A percentile compares a stretch with the other conserved stretches of the same genome.
phyloP scores from a whole-genome alignment of 2,329 filamentous ascomycete species.

The Canariomyces notabilis region DNA sequence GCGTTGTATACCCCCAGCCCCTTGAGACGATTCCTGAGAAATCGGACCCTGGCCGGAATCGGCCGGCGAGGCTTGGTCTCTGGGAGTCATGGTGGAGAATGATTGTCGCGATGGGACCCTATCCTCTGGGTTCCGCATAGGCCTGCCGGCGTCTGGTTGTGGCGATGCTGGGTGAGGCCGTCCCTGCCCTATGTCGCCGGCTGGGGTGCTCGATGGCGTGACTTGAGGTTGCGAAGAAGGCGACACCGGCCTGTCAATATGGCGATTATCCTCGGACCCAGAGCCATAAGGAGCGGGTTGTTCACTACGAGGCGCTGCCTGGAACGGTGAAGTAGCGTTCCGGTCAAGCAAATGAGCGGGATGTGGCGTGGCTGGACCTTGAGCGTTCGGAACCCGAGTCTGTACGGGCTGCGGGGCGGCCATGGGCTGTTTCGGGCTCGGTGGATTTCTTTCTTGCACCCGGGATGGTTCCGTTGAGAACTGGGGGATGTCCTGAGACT shows the following conservation, averaged over 20 bases:
- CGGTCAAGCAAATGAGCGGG: slow-evolving; percentile 7
- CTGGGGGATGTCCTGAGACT: slow-evolving; percentile 16
- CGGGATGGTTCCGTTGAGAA: slow-evolving; percentile 15
- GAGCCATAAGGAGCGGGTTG: not conserved
- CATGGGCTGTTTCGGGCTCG: slow-evolving; percentile 14
- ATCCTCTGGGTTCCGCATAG: not conserved
- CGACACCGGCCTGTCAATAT: slow-evolving; percentile 14
- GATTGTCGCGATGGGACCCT: slow-evolving; percentile 7
- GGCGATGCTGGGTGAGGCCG: not conserved
- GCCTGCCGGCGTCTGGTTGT: not conserved
- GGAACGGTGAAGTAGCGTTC: slow-evolving; percentile 18
- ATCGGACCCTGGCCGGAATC: slow-evolving; percentile 3
- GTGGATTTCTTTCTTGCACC: slow-evolving; percentile 15
- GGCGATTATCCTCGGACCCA: not conserved
- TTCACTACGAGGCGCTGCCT: not conserved
- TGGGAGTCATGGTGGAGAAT: slow-evolving; percentile 1
- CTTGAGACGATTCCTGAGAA: slow-evolving; percentile 8
- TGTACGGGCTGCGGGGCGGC: slow-evolving; percentile 8
- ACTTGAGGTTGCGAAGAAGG: slow-evolving; percentile 10
- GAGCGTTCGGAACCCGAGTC: not conserved
- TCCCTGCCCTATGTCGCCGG: slow-evolving; percentile 8
- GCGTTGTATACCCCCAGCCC: not conserved
- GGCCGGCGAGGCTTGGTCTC: slow-evolving; percentile 1
- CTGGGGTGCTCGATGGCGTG: slow-evolving; percentile 5
- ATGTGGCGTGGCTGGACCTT: not conserved